These are phyloP conservation scores for Colletotrichum shisoi DNA, from an alignment of 2,329 filamentous ascomycete genomes.

Conservation along the genomic window DNA sequence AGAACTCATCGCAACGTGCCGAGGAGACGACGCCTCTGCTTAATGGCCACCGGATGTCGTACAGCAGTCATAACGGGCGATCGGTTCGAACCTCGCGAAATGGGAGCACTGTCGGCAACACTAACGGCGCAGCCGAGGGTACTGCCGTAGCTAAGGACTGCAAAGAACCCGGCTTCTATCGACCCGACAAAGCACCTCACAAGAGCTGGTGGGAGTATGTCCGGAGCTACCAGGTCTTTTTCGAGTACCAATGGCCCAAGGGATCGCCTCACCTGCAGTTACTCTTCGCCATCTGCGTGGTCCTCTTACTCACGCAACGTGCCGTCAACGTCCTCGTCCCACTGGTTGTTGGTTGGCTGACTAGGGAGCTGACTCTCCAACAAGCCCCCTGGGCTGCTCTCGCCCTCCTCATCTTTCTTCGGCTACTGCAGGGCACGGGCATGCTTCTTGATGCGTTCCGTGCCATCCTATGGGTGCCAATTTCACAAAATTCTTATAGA, in stretches of 20 bases:
- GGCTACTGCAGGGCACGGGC: slow-evolving; percentile 86
- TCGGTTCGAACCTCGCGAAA: slow-evolving; percentile 39
- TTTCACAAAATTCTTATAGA: slow-evolving; percentile 95
- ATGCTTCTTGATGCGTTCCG: slow-evolving; percentile 84
- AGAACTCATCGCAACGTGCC: slow-evolving; percentile 43
- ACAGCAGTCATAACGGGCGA: slow-evolving; percentile 48
- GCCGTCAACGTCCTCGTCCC: slow-evolving; percentile 88
- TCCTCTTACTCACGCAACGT: slow-evolving; percentile 80
- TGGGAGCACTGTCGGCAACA: slow-evolving; percentile 45
- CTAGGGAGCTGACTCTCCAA: slow-evolving; percentile 65
- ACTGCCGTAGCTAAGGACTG: slow-evolving; percentile 60
- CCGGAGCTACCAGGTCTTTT: slow-evolving; percentile 89
- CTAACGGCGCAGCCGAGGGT: slow-evolving; percentile 53
- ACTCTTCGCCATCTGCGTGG: slow-evolving; percentile 82
- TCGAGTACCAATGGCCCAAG: slow-evolving; percentile 95
- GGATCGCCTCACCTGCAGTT: slow-evolving; percentile 77
- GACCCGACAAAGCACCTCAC: slow-evolving; percentile 83
- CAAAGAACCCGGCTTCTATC: slow-evolving; percentile 79
- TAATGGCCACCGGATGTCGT: slow-evolving; percentile 50
- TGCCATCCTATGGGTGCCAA: slow-evolving; percentile 91
- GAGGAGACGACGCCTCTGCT: slow-evolving; percentile 73
- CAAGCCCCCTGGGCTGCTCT: slow-evolving; percentile 70
- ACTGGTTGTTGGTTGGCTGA: slow-evolving; percentile 79
- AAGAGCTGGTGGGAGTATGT: slow-evolving; percentile 97
- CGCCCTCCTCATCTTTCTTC: slow-evolving; percentile 78